Percentiles rank a stretch among this genome's conserved stretches.
These are phyloP conservation scores for Suillus cothurnatus DNA, from an alignment of 768 basidiomycete genomes.

Conservation along the genomic window DNA sequence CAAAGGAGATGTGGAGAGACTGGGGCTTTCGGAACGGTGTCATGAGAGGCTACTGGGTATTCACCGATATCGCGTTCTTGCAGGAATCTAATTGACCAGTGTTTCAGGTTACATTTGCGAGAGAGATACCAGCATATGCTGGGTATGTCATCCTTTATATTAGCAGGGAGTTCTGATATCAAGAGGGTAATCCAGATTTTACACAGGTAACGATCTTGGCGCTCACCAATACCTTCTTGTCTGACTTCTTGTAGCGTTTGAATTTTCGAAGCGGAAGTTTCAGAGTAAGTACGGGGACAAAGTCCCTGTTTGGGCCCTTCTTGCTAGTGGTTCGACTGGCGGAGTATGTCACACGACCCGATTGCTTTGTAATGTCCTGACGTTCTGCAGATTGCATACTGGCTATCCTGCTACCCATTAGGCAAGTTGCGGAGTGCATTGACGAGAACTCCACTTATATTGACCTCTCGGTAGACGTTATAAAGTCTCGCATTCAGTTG, in stretches of 20 bases:
- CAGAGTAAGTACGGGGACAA: constrained; percentile 59
- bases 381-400: constrained; percentile 71
- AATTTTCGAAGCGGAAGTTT: constrained; percentile 85
- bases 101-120: constrained; percentile 77
- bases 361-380: constrained; percentile 7
- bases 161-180: background rate
- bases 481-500: constrained; percentile 90
- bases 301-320: constrained; percentile 82
- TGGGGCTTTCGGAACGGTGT: constrained; percentile 88
- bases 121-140: constrained; percentile 97
- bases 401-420: constrained; percentile 91
- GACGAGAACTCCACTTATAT: background rate
- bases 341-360: constrained; percentile 53
- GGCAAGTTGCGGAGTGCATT: constrained; percentile 41
- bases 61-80: constrained; percentile 3
- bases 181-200: constrained; percentile 51
- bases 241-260: constrained; percentile 59
- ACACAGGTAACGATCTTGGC: constrained; percentile 47
- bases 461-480: constrained; percentile 58
- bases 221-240: background rate
- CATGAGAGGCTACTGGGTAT: constrained; percentile 97
- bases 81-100: background rate
- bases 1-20: constrained; percentile 80
- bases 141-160: constrained; percentile 41
- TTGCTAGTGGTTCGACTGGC: constrained; percentile 82